A percentile compares a stretch with the other conserved stretches of the same genome.
phyloP scores from a whole-genome alignment of 139 green algal genomes.

The Volvox reticuliferus region DNA sequence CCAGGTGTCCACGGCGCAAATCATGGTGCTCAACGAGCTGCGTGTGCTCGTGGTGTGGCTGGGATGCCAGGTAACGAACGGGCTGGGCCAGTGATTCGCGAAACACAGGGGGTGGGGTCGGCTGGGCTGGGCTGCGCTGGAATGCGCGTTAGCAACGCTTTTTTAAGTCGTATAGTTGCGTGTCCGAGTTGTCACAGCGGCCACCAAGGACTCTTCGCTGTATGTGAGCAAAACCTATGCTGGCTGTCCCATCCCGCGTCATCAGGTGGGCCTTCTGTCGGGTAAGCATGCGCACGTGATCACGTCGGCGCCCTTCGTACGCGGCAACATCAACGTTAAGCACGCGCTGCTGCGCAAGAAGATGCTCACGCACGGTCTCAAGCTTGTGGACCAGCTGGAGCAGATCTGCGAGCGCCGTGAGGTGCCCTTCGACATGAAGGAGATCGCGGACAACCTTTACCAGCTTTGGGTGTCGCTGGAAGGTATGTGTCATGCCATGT shows the following conservation, averaged over 20 bases:
- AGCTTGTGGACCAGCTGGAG: slow-evolving; percentile 52
- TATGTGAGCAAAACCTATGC: too few species aligned
- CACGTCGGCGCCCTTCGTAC: slow-evolving; percentile 53
- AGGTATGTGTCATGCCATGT: neutral
- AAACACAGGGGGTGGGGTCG: neutral
- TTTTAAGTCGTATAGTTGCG: too few species aligned
- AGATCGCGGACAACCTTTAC: slow-evolving; percentile 58
- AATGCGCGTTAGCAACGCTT: too few species aligned
- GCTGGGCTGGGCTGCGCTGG: too few species aligned
- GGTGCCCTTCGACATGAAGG: slow-evolving; percentile 65
- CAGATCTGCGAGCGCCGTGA: slow-evolving; percentile 56
- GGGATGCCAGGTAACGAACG: slow-evolving; percentile 63
- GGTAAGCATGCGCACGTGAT: slow-evolving; percentile 70
- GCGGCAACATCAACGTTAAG: slow-evolving; percentile 65
- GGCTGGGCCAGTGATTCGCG: neutral
- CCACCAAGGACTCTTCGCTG: too few species aligned
- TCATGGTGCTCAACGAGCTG: slow-evolving; percentile 79
- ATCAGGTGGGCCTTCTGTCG: slow-evolving; percentile 50
- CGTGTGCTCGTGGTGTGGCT: slow-evolving; percentile 72
- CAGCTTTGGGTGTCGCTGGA: slow-evolving; percentile 55
- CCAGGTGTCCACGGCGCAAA: slow-evolving; percentile 60
- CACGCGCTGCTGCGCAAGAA: slow-evolving; percentile 65
- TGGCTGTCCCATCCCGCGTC: too few species aligned
- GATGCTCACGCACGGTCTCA: slow-evolving; percentile 39
- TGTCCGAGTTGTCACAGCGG: too few species aligned